Conservation (phyloP, 306 rosid genomes). For the Inga laurina region DNA sequence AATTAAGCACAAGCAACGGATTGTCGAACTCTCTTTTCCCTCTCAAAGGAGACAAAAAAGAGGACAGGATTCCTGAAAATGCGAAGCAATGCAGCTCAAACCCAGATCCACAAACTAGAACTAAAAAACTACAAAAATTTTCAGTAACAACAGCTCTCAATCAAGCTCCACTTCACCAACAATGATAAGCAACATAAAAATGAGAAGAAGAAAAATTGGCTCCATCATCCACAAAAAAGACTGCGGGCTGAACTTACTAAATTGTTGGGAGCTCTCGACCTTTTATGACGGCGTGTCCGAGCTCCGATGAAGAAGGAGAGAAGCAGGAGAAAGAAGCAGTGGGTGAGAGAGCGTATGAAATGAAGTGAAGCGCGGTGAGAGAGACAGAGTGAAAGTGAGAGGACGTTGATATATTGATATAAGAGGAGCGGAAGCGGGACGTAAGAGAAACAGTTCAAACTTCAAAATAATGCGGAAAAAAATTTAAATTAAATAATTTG, state of each 20-base stretch:
- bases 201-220: not conserved
- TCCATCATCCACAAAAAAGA: not conserved
- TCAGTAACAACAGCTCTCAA: not conserved
- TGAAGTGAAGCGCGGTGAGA: not conserved
- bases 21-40: not conserved
- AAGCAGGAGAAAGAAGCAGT: constrained; percentile 13
- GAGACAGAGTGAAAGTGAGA: not conserved
- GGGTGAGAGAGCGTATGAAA: not conserved
- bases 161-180: not conserved
- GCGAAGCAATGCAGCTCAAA: constrained; percentile 16
- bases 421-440: constrained; percentile 64
- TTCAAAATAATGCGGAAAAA: constrained; percentile 2
- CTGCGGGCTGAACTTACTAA: constrained; percentile 41
- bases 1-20: not conserved
- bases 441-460: constrained; percentile 52
- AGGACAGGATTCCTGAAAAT: not conserved
- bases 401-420: constrained; percentile 33
- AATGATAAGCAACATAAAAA: not conserved
- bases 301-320: constrained; percentile 28
- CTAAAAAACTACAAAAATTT: not conserved
- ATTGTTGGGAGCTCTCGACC: constrained; percentile 43
- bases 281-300: constrained; percentile 21
- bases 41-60: not conserved
- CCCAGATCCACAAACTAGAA: not conserved
- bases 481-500: not conserved